Evolutionary conservation across 495 filamentous ascomycete species (phyloP), one percentile per base, ranked within the genome.

Genomic region (Penicillium longicatenatum): DNA sequence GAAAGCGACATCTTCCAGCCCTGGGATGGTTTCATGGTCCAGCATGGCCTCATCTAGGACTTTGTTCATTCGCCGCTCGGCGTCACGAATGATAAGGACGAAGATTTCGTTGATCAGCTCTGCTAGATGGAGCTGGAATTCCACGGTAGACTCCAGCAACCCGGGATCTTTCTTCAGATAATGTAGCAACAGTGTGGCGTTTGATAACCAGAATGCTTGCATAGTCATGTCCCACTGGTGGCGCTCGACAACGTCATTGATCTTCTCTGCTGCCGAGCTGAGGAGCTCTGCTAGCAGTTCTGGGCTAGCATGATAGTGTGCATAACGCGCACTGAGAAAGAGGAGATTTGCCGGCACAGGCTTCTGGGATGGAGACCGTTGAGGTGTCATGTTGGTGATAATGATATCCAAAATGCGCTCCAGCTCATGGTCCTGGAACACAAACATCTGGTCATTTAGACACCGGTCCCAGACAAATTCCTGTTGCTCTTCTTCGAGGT

Each of bases 191-290:
- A 99, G 76, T 1, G 93, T 98, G 22, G 92, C 94, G 70, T 99
- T 99, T 9, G 95, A 98, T 66, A 97, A 90, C 94, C 94, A 99
- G 66, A 98, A 99, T 2, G 94, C 95, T 17, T 98, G 79, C 58
- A 98, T 94, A 0, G 94, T 99, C 94, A 99, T 99, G 65, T 99
- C 94, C 93, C 94, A 97, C 65, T 99, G 94, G 63, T 96, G 84
- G 37, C 82, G 83, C 67, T 97, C 95, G 26, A 98, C 92, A 41
- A 97, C 92, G 51, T 90, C 86, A 63, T 98, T 97, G 59, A 99
- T 97, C 73, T 93, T 96, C 50, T 97, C 90, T 82, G 93, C 96
- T 30, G 94, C 92, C 21, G 88, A 89, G 29, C 89, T 79, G 8
- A 98, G 83, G 8, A 98, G 82, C 29, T 85, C 87, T 14, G 80